Percentiles rank a stretch among this genome's conserved stretches.
Conservation (phyloP, 2,329 filamentous ascomycete species). For the Ascochyta viciae-villosae region DNA sequence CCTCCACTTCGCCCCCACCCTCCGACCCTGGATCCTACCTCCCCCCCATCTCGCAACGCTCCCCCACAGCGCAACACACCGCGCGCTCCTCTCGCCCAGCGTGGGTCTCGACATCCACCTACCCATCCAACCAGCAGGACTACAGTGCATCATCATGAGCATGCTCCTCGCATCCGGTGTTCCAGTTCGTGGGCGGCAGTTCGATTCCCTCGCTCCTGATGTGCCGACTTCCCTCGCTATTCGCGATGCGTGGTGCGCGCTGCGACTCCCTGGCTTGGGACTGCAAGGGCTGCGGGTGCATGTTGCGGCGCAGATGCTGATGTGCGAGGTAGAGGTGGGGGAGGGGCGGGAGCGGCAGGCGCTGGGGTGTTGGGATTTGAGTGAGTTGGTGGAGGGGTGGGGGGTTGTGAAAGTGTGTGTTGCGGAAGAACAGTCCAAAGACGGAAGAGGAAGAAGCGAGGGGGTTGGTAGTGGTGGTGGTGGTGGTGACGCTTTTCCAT, state of each 20-base stretch:
- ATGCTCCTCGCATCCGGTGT: constrained; percentile 16
- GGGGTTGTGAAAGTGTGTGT: no score
- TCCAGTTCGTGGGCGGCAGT: no score
- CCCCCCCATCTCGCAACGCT: constrained; percentile 7
- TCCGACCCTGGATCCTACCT: constrained; percentile 28
- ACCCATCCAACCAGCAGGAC: constrained; percentile 16
- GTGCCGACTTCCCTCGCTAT: constrained; percentile 23
- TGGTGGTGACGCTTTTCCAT: no score
- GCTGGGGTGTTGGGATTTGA: no score
- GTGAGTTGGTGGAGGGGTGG: no score
- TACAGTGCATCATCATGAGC: constrained; percentile 27
- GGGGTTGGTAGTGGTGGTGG: no score
- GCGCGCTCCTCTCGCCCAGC: constrained; percentile 14
- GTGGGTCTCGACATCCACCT: constrained; percentile 33
- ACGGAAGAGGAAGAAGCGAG: no score
- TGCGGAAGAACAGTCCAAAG: no score
- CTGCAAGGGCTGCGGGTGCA: neutral
- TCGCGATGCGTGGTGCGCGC: constrained; percentile 27
- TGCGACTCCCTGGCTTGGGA: constrained; percentile 28
- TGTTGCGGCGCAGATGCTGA: neutral
- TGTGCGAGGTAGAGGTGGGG: neutral
- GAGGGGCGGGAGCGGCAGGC: no score
- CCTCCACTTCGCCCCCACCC: constrained; percentile 31
- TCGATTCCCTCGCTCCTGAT: neutral
- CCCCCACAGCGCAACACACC: neutral